These are phyloP conservation scores for Termitomyces sp. DNA, from an alignment of 768 basidiomycete species.

Conservation along the genomic window DNA sequence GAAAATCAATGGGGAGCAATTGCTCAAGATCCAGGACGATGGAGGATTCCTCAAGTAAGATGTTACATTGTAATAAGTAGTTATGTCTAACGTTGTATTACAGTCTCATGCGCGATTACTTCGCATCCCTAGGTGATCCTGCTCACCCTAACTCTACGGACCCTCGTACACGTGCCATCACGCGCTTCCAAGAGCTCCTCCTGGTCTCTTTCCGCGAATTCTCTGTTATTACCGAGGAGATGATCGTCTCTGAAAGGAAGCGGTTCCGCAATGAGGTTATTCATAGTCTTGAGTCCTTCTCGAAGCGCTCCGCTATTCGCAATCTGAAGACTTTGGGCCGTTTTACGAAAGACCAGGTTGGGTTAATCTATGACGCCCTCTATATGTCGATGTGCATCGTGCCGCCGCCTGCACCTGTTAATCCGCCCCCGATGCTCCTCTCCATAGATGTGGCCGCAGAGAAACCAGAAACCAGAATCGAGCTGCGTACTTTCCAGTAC, in stretches of 20 bases:
- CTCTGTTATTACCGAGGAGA: constrained; percentile 92
- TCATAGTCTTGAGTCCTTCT: constrained; percentile 88
- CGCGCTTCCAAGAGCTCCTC: constrained; percentile 94
- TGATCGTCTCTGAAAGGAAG: constrained; percentile 80
- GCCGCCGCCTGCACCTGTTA: constrained; percentile 54
- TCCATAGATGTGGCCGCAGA: constrained; percentile 62
- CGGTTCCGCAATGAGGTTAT: constrained; percentile 87
- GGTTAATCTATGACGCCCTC: constrained; percentile 87
- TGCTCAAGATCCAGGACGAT: constrained; percentile 93
- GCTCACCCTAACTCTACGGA: constrained; percentile 89
- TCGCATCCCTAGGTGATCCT: constrained; percentile 86
- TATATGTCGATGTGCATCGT: constrained; percentile 79
- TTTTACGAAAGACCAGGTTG: constrained; percentile 84
- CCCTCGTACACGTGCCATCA: constrained; percentile 87
- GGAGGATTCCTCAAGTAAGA: constrained; percentile 91
- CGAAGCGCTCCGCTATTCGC: constrained; percentile 85
- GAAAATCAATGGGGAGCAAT: constrained; percentile 93
- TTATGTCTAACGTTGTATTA: not conserved
- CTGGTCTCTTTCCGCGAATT: constrained; percentile 98
- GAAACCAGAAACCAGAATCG: constrained; percentile 87
- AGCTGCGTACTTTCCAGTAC: constrained; percentile 74
- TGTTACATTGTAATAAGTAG: not conserved
- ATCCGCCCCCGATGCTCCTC: constrained; percentile 47
- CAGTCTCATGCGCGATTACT: constrained; percentile 91
- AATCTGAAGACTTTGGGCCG: constrained; percentile 76